Conservation (phyloP, 345 rosid species). For the Cardiospermum halicacabum region DNA sequence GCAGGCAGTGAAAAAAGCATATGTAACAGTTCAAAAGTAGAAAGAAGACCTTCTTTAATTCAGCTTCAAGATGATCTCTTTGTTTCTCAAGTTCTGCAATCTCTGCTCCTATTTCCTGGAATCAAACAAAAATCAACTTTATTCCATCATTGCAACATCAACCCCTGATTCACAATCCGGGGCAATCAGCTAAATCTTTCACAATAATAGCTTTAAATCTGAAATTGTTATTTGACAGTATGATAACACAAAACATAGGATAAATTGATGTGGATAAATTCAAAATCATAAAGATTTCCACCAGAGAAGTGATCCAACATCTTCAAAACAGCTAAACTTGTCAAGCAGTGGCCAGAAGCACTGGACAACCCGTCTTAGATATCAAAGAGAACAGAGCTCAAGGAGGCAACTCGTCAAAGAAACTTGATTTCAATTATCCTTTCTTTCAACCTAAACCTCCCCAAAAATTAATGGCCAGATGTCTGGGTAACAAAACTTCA, state of each 20-base stretch:
- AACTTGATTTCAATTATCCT: no score
- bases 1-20: neutral
- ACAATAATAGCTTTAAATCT: neutral
- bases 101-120: constrained; percentile 83
- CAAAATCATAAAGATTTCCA: constrained; percentile 1
- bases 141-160: neutral
- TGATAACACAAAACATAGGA: neutral
- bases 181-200: neutral
- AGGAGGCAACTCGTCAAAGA: neutral
- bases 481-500: neutral
- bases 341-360: neutral
- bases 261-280: neutral
- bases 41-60: constrained; percentile 64
- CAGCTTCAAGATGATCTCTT: constrained; percentile 88
- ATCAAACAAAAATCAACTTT: constrained; percentile 12
- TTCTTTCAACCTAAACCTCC: neutral
- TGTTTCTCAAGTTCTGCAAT: constrained; percentile 68
- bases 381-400: neutral
- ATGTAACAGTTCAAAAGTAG: neutral
- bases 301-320: neutral
- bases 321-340: neutral
- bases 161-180: neutral
- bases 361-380: neutral
- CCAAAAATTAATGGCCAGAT: neutral
- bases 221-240: neutral